These are phyloP conservation scores for Clonostachys rosea DNA, from an alignment of 2,329 filamentous ascomycete species.

Conservation along the genomic window DNA sequence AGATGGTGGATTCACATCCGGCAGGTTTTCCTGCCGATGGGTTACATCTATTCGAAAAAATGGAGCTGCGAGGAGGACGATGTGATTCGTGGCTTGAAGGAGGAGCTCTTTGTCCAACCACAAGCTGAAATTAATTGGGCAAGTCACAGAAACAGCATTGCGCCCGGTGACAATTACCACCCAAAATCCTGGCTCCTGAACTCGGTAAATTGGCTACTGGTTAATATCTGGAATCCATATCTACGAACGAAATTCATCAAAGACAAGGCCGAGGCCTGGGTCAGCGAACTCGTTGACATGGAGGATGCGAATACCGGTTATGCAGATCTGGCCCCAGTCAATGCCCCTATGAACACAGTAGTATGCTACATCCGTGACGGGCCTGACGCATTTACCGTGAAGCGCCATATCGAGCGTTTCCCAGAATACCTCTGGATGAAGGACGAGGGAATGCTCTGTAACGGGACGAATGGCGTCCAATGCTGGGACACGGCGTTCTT, in stretches of 20 bases:
- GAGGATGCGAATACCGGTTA: constrained; percentile 93
- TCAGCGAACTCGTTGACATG: constrained; percentile 77
- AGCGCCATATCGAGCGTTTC: constrained; percentile 73
- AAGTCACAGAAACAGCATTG: constrained; percentile 77
- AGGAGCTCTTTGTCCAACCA: constrained; percentile 79
- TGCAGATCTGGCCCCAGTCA: constrained; percentile 83
- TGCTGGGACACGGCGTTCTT: constrained; percentile 93
- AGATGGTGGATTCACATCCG: constrained; percentile 98
- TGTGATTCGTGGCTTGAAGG: constrained; percentile 64
- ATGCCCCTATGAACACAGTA: constrained; percentile 84
- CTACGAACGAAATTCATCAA: constrained; percentile 63
- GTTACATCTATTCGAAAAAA: constrained; percentile 78
- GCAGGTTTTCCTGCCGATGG: constrained; percentile 93
- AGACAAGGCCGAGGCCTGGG: constrained; percentile 73
- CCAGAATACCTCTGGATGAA: constrained; percentile 92
- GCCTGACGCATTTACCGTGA: constrained; percentile 65
- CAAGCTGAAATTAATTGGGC: constrained; percentile 76
- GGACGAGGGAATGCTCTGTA: constrained; percentile 85
- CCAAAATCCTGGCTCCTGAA: constrained; percentile 86
- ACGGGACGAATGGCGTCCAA: constrained; percentile 97
- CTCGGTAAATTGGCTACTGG: constrained; percentile 70
- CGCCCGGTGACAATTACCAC: constrained; percentile 80
- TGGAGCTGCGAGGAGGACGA: constrained; percentile 76
- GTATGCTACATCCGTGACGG: constrained; percentile 83
- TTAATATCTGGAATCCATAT: constrained; percentile 76